Percentiles rank a stretch among this genome's conserved stretches.
Conservation (phyloP, 139 green algal species). For the Haematococcus lacustris region DNA sequence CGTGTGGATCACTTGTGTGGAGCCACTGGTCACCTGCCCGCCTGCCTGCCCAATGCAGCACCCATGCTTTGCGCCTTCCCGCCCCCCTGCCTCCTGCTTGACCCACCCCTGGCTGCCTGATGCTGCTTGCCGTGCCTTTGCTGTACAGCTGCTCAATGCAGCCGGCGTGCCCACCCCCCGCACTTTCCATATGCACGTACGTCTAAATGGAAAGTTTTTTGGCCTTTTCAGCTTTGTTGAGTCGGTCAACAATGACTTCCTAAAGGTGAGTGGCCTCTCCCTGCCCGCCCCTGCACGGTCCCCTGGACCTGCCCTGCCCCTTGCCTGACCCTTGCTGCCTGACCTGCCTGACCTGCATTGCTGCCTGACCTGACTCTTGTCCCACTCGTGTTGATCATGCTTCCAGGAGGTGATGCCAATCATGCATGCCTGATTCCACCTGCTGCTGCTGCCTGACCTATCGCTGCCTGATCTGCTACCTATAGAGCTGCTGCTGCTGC, state of each 20-base stretch:
- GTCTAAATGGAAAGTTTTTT: constrained; percentile 66
- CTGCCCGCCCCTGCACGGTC: no score
- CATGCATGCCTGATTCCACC: no score
- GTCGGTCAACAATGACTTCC: constrained; percentile 41
- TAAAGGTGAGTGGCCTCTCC: constrained; percentile 35
- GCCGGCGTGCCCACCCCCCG: constrained; percentile 40
- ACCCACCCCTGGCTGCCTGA: no score
- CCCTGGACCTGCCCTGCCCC: no score
- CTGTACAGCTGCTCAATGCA: constrained; percentile 27
- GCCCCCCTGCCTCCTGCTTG: not conserved
- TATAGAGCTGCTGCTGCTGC: no score
- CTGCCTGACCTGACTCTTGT: no score
- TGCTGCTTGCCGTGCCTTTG: not conserved
- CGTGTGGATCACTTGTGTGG: not conserved
- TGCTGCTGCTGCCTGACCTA: no score
- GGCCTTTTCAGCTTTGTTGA: constrained; percentile 67
- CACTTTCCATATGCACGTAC: constrained; percentile 57
- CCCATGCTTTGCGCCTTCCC: not conserved
- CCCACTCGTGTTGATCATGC: no score
- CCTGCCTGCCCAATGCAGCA: not conserved
- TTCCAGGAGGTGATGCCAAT: no score
- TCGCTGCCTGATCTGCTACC: no score
- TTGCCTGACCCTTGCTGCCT: no score
- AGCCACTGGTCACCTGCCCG: not conserved
- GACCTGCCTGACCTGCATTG: no score